Base-by-base conservation (phyloP, 2,329 filamentous ascomycete species). In the Colletotrichum eleusines region DNA sequence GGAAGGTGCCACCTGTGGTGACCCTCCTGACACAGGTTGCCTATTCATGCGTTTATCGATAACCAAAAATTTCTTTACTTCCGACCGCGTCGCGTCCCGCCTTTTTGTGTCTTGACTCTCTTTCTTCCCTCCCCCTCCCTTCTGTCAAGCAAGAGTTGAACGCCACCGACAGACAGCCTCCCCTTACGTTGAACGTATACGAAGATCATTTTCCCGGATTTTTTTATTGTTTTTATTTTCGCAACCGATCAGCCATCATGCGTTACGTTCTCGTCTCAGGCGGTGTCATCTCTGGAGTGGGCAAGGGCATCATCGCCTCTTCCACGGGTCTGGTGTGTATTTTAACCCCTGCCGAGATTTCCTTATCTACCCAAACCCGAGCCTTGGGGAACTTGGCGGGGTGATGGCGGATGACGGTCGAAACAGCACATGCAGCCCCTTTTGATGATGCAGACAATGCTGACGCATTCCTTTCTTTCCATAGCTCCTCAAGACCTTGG, bases 401-500 rank as follows among this genome's bases (percentile, higher is more conserved):
- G 60, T 63, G 46, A 31, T 12, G 23, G 33, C 4, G 18, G 6
- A 26, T 61, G 31, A 50, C 59, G n/a, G n/a, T n/a, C n/a, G 46
- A 18, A 26, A 26, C 44, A 48, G 20, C 16, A 26, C 31, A 40
- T 51, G 44, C 44, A 42, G 23, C 31, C 4, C 44, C 26, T 35
- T 51, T 38, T 23, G 11, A 35, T 20, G 26, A 63, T 23, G 26
- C 38, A 63, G 18, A 59, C 35, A 28, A 31, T 54, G 46, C 59
- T 71, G 38, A 71, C 58, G n/a, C 23, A 31, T 68, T 28, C 1
- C 9, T 28, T 23, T 53, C 18, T 44, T 58, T 31, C 5, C n/a
- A 64, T 84, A 94, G 74, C 84, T 96, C 74, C 88, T 96, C 76
- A 95, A 96, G 86, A 94, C 92, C 14, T 84, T 91, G 74, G 94